Percentiles rank a stretch among this genome's conserved stretches.
phyloP scores from a whole-genome alignment of 1,284 basidiomycete species.

The Marasmius sp. region DNA sequence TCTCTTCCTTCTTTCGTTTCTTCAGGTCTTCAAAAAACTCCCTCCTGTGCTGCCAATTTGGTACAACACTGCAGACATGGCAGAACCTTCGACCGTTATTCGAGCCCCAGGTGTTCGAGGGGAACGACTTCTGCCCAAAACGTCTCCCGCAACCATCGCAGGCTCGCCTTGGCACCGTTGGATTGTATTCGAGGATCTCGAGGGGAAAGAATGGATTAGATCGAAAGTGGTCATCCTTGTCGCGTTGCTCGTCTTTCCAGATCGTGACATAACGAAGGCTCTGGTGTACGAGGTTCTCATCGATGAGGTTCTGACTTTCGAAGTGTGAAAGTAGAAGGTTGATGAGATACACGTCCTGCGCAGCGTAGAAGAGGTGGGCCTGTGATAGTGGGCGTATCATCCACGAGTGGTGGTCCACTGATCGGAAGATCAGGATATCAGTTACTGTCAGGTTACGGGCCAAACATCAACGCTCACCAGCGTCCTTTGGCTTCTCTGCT shows the following conservation, averaged over 20 bases:
- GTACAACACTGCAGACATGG: too few relatives aligned
- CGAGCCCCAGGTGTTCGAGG: too few relatives aligned
- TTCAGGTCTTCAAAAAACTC: too few relatives aligned
- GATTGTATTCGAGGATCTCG: background rate
- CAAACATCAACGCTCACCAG: background rate
- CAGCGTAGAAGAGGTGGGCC: background rate
- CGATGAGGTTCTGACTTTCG: background rate
- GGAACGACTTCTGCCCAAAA: too few relatives aligned
- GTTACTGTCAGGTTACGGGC: background rate
- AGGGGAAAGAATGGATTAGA: background rate
- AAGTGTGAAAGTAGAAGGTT: background rate
- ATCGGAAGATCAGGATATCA: background rate
- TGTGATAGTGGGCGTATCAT: background rate
- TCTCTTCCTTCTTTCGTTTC: too few relatives aligned
- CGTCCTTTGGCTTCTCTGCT: background rate
- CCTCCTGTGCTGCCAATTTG: too few relatives aligned
- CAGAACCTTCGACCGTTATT: too few relatives aligned
- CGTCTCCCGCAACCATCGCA: too few relatives aligned
- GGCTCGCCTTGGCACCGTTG: too few relatives aligned
- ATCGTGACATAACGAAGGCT: conserved; percentile 1
- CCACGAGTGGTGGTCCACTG: background rate
- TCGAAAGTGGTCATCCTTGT: background rate
- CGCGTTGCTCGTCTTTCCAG: background rate
- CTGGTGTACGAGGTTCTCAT: background rate
- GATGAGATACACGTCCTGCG: background rate